These are phyloP conservation scores for Dendrothele bispora DNA, from an alignment of 768 basidiomycete species.

Conservation along the genomic window DNA sequence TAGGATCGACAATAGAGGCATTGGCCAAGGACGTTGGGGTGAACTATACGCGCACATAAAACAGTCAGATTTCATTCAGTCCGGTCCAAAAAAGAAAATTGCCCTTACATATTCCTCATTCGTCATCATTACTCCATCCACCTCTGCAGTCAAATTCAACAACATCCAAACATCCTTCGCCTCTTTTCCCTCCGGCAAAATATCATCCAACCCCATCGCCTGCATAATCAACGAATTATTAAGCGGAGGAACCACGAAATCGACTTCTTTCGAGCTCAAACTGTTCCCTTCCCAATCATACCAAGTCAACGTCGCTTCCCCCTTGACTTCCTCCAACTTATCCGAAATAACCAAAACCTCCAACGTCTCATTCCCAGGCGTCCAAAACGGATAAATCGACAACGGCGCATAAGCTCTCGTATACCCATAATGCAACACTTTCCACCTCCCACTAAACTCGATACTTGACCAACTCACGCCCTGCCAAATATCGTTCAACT, in stretches of 20 bases:
- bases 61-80: background rate
- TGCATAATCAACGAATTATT: conserved; percentile 49
- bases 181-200: conserved; percentile 43
- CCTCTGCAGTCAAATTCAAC: conserved; percentile 47
- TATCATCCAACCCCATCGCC: conserved; percentile 38
- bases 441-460: conserved; percentile 61
- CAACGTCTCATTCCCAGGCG: conserved; percentile 43
- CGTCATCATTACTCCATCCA: conserved; percentile 38
- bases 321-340: conserved; percentile 41
- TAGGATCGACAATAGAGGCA: conserved; percentile 49
- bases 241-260: conserved; percentile 45
- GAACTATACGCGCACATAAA: conserved; percentile 35
- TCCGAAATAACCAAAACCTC: conserved; percentile 54
- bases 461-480: conserved; percentile 55
- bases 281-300: conserved; percentile 52
- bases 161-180: conserved; percentile 50
- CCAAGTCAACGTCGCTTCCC: conserved; percentile 52
- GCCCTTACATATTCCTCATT: conserved; percentile 53
- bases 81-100: background rate
- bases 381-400: conserved; percentile 58
- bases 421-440: conserved; percentile 54
- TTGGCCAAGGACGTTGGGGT: conserved; percentile 48
- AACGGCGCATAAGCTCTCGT: conserved; percentile 45
- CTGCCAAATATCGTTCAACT: conserved; percentile 63
- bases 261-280: conserved; percentile 32